Conservation (phyloP, 2,329 filamentous ascomycete species). For the Apiospora kogelbergensis region DNA sequence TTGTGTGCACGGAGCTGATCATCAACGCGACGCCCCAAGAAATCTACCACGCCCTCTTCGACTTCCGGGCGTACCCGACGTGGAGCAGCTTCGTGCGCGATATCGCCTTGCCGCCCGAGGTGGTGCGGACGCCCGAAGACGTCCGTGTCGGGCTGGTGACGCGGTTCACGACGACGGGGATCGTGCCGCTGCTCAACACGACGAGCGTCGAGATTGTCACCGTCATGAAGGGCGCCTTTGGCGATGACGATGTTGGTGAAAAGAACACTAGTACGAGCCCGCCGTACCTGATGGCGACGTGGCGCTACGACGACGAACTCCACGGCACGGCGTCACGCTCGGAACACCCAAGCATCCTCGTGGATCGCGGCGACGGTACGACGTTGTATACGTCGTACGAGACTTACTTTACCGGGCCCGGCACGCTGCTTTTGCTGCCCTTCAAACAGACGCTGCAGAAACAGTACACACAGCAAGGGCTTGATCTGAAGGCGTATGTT, state of each 20-base stretch:
- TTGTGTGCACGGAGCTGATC: slow-evolving; percentile 23
- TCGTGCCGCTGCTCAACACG: slow-evolving; percentile 23
- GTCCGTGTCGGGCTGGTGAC: slow-evolving; percentile 27
- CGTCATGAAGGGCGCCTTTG: slow-evolving; percentile 14
- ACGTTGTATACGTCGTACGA: slow-evolving; percentile 28
- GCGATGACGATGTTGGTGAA: not conserved
- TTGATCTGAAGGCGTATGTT: slow-evolving; percentile 22
- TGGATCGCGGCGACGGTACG: slow-evolving; percentile 20
- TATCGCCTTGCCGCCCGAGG: slow-evolving; percentile 22
- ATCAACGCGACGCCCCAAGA: slow-evolving; percentile 18
- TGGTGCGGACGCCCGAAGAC: slow-evolving; percentile 21
- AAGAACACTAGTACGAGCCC: not conserved
- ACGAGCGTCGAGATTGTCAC: slow-evolving; percentile 28
- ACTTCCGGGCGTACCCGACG: slow-evolving; percentile 23
- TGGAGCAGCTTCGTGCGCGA: slow-evolving; percentile 29
- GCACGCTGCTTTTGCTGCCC: slow-evolving; percentile 18
- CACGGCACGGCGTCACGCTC: slow-evolving; percentile 18
- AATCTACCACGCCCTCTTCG: slow-evolving; percentile 24
- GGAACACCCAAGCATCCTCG: slow-evolving; percentile 26
- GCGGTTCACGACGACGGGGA: slow-evolving; percentile 23
- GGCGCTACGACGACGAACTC: slow-evolving; percentile 24
- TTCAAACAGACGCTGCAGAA: slow-evolving; percentile 17
- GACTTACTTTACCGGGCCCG: slow-evolving; percentile 25
- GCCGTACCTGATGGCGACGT: slow-evolving; percentile 24
- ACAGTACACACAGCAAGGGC: slow-evolving; percentile 20